Evolutionary conservation across 176 grass and related monocot species (phyloP).

Genomic region (Olyra latifolia): DNA sequence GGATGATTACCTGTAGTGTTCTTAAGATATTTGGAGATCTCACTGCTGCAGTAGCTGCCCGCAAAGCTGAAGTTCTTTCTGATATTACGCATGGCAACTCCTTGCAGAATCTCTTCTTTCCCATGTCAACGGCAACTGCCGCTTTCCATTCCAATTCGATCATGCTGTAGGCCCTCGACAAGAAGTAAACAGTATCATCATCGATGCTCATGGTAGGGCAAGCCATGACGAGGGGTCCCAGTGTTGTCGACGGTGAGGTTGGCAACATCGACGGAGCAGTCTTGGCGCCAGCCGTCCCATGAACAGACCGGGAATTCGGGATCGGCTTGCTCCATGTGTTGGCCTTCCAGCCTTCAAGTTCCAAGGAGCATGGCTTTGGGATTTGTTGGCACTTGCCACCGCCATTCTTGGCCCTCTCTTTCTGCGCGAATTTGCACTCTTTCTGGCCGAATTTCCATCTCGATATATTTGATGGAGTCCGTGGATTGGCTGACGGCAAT

Average conservation of each 20-base stretch:
- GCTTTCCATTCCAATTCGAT: not conserved
- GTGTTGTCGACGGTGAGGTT: too few species aligned
- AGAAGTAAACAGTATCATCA: not conserved
- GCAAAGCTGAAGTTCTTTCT: not conserved
- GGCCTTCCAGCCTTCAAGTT: not conserved
- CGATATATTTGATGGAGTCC: too few species aligned
- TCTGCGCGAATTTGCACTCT: too few species aligned
- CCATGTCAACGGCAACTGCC: not conserved
- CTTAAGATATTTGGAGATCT: not conserved
- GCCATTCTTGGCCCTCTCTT: too few species aligned
- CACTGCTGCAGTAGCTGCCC: not conserved
- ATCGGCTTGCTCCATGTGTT: not conserved
- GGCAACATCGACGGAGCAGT: too few species aligned
- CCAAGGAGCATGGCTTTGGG: too few species aligned
- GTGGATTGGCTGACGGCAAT: too few species aligned
- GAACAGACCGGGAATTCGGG: too few species aligned
- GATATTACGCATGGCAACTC: not conserved
- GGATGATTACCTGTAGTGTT: too few species aligned
- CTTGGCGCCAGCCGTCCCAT: too few species aligned
- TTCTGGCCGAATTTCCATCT: too few species aligned
- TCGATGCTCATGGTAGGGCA: slow-evolving; percentile 20
- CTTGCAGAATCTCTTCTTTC: not conserved
- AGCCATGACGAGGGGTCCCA: not conserved
- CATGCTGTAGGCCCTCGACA: not conserved
- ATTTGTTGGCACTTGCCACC: too few species aligned